Percentiles rank a stretch among this genome's conserved stretches.
Evolutionary conservation across 495 filamentous ascomycete genomes (phyloP).

Genomic region (Coniosporium apollinis): DNA sequence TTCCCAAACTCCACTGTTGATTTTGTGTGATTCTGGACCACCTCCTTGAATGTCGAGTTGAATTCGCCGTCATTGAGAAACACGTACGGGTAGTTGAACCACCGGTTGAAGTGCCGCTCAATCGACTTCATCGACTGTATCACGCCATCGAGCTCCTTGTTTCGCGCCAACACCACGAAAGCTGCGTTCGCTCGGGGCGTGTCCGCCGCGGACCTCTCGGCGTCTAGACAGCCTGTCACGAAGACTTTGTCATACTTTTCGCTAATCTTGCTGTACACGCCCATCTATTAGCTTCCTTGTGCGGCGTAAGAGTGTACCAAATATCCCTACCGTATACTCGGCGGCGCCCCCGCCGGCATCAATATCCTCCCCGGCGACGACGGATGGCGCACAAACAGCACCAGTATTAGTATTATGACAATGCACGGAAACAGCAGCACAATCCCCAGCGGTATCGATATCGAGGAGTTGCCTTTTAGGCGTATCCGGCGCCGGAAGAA

Average conservation of each 20-base stretch:
- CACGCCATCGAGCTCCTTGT: conserved; percentile 93
- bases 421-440: conserved; percentile 86
- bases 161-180: conserved; percentile 88
- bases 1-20: conserved; percentile 80
- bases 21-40: conserved; percentile 78
- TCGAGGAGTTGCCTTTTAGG: conserved; percentile 81
- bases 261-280: conserved; percentile 65
- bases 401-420: conserved; percentile 76
- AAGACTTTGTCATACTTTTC: conserved; percentile 96
- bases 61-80: conserved; percentile 98
- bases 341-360: conserved; percentile 80
- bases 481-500: conserved; percentile 82
- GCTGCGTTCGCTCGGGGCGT: conserved; percentile 75
- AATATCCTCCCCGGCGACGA: conserved; percentile 65
- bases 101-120: conserved; percentile 96
- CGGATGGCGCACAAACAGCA: conserved; percentile 82
- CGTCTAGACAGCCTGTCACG: conserved; percentile 68
- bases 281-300: conserved; percentile 1
- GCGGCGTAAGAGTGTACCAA: not conserved
- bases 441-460: conserved; percentile 85
- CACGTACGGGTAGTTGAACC: conserved; percentile 98
- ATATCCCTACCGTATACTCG: conserved; percentile 66
- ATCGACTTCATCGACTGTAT: conserved; percentile 95
- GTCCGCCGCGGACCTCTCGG: conserved; percentile 32
- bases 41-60: conserved; percentile 79